phyloP scores from a whole-genome alignment of 495 filamentous ascomycete genomes.

The Tuber magnatum region DNA sequence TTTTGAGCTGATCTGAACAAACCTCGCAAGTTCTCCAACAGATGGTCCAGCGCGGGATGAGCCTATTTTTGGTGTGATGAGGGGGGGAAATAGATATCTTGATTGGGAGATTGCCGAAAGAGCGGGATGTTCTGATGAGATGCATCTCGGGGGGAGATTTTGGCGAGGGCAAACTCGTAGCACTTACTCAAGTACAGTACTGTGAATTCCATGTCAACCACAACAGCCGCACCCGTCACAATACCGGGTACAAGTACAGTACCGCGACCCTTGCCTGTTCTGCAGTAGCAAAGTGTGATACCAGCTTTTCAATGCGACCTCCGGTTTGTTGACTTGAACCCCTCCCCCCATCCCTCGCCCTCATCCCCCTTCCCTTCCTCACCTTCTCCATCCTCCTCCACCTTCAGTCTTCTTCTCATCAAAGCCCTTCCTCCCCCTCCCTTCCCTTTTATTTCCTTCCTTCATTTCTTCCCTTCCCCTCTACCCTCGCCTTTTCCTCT shows the following conservation, averaged over 20 bases:
- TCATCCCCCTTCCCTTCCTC: not conserved
- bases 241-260: too few species aligned
- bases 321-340: not conserved
- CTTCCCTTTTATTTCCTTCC: not conserved
- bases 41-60: not conserved
- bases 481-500: not conserved
- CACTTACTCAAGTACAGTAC: too few species aligned
- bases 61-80: slow-evolving; percentile 13
- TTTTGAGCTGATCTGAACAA: slow-evolving; percentile 19
- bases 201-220: not conserved
- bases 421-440: not conserved
- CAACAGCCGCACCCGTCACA: slow-evolving; percentile 1
- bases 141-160: not conserved
- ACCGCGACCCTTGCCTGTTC: not conserved
- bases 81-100: not conserved
- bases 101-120: not conserved
- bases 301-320: not conserved
- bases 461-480: not conserved
- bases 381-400: not conserved
- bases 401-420: not conserved
- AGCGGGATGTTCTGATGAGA: not conserved
- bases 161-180: not conserved
- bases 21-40: not conserved
- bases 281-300: not conserved
- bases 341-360: slow-evolving; percentile 4